phyloP scores from a whole-genome alignment of 1,139 yeast species.

The Pichia norvegensis region DNA sequence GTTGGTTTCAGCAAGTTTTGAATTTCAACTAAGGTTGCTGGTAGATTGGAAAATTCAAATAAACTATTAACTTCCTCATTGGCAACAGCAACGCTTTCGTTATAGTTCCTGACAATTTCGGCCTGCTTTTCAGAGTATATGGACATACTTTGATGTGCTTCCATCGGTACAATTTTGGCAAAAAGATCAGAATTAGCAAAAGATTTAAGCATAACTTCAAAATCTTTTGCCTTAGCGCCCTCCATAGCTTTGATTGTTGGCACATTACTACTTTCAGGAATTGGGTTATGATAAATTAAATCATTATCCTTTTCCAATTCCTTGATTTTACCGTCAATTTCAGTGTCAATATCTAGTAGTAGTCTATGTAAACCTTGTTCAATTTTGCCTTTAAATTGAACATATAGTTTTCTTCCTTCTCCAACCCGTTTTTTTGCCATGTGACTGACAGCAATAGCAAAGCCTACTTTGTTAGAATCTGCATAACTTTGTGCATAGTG shows the following conservation, averaged over 20 bases:
- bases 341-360: constrained; percentile 4
- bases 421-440: constrained; percentile 36
- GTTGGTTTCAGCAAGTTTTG: constrained; percentile 32
- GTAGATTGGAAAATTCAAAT: constrained; percentile 71
- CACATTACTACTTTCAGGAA: constrained; percentile 55
- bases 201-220: constrained; percentile 45
- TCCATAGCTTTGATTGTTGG: constrained; percentile 65
- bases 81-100: constrained; percentile 70
- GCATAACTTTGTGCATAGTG: constrained; percentile 48
- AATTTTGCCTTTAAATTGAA: neutral
- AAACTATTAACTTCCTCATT: constrained; percentile 73
- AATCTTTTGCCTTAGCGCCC: constrained; percentile 59
- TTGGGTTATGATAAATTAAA: constrained; percentile 70
- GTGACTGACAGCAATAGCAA: constrained; percentile 53
- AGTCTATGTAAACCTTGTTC: constrained; percentile 3
- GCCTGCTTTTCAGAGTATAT: constrained; percentile 88
- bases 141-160: constrained; percentile 81
- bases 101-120: constrained; percentile 60
- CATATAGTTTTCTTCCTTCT: neutral
- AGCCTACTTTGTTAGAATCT: constrained; percentile 55
- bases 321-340: constrained; percentile 29
- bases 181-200: constrained; percentile 51
- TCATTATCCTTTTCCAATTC: constrained; percentile 76
- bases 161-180: constrained; percentile 74
- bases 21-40: constrained; percentile 53